Evolutionary conservation across 2,329 filamentous ascomycete genomes (phyloP).

Genomic region (Verticillium tricorpus): DNA sequence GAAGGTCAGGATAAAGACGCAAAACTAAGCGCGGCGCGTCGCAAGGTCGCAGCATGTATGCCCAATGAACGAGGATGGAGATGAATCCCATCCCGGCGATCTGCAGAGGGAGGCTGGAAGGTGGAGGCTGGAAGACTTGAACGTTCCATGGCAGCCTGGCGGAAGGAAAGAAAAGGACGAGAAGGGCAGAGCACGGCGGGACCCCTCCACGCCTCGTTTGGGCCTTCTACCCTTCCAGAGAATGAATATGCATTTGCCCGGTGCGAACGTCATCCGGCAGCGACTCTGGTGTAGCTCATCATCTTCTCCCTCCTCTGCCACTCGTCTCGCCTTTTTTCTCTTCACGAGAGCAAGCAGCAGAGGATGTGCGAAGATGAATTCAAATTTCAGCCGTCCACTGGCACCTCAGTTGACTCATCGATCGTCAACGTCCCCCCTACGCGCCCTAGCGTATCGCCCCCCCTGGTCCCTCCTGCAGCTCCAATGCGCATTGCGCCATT

Average conservation of each 20-base stretch:
- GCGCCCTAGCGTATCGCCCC: neutral
- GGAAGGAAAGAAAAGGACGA: too few relatives aligned
- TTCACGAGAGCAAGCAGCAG: neutral
- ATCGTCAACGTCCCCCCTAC: neutral
- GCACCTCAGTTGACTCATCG: neutral
- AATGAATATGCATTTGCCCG: neutral
- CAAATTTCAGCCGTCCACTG: too few relatives aligned
- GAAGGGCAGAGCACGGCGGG: too few relatives aligned
- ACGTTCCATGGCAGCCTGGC: neutral
- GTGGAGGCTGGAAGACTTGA: neutral
- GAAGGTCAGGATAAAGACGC: neutral
- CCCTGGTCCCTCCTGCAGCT: neutral
- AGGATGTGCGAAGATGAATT: neutral
- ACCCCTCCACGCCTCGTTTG: neutral
- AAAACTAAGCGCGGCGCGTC: neutral
- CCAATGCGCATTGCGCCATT: neutral
- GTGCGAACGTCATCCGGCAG: neutral
- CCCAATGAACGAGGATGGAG: neutral
- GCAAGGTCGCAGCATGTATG: neutral
- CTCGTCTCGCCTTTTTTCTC: neutral
- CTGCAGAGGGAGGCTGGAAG: neutral
- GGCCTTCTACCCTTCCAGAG: neutral
- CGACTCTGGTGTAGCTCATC: neutral
- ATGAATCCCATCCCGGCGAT: neutral
- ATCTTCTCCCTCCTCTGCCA: neutral